Base-by-base conservation (phyloP, 345 rosid species). In the Litchi chinensis region DNA sequence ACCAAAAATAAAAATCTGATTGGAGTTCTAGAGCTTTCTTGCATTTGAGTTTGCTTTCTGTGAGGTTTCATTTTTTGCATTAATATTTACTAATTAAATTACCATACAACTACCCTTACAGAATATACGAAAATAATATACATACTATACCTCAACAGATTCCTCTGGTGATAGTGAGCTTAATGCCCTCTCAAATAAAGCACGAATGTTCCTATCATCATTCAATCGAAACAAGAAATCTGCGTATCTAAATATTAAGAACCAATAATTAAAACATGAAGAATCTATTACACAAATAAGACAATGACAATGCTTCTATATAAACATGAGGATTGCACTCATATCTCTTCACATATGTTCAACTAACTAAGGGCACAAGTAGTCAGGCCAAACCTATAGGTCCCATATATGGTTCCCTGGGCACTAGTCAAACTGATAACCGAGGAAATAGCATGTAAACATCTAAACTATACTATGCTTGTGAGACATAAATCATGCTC, bases 181-280 rank as follows among this genome's bases (percentile, higher is more conserved):
- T 77, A 93, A 88, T 57, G 99, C 98, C 52, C 99, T 85, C 85
- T 95, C 99, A 88, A 93, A 95, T 73, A 95, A 82, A 81, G 99
- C 99, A 40, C 98, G 86, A 74, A 93, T 95, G 78, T 95, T 95
- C 80, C 89, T 93, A 77, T 93, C 99, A 77, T 95, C 99, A 82
- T 93, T 95, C 85, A 95, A 80, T 72, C 94, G 90, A 56, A 91
- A 88, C 93, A 95, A 95, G 83, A 95, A 95, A 85, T 93, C 98
- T 81, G 90, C 93, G 86, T 95, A 95, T 83, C 99, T 95, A 88
- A 85, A 75, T 76, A 76, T 24, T 26, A 69, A 78, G 70, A 68
- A 32, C 73, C 62, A 26, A 18, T 13, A 73, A 48, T 19, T 37
- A 44, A 46, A 77, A 75, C 40, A 71, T 16, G 5, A 21, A 24